phyloP scores from a whole-genome alignment of 78 protist genomes.

The Dictyostelium purpureum region DNA sequence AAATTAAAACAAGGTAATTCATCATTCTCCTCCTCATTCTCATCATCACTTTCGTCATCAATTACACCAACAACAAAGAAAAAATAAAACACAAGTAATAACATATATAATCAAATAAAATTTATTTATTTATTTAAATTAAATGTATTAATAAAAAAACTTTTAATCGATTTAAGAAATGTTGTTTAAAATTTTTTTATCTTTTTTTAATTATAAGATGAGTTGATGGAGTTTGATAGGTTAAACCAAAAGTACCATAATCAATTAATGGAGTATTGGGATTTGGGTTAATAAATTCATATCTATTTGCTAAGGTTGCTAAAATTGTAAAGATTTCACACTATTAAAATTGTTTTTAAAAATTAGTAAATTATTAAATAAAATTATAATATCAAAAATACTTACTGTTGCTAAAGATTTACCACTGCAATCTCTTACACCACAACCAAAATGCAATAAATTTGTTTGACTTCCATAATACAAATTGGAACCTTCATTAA shows the following conservation, averaged over 20 bases:
- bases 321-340: not conserved
- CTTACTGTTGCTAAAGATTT: not conserved
- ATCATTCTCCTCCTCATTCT: not conserved
- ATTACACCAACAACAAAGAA: not conserved
- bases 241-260: not conserved
- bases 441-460: not conserved
- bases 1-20: not conserved
- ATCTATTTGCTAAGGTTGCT: not conserved
- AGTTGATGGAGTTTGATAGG: not conserved
- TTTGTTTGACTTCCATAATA: not conserved
- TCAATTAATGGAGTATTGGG: not conserved
- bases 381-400: no score
- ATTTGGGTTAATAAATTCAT: conserved; percentile 4
- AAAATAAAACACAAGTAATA: no score
- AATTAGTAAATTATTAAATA: no score
- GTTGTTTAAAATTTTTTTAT: not conserved
- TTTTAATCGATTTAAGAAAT: no score
- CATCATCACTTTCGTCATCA: not conserved
- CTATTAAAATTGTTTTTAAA: no score
- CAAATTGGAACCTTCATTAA: not conserved
- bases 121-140: no score
- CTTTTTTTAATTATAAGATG: not conserved
- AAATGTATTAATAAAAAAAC: no score
- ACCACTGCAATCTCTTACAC: not conserved
- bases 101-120: not conserved